A percentile compares a stretch with the other conserved stretches of the same genome.
Conservation (phyloP, 2,329 filamentous ascomycete genomes). For the Phyllosticta capitalensis region DNA sequence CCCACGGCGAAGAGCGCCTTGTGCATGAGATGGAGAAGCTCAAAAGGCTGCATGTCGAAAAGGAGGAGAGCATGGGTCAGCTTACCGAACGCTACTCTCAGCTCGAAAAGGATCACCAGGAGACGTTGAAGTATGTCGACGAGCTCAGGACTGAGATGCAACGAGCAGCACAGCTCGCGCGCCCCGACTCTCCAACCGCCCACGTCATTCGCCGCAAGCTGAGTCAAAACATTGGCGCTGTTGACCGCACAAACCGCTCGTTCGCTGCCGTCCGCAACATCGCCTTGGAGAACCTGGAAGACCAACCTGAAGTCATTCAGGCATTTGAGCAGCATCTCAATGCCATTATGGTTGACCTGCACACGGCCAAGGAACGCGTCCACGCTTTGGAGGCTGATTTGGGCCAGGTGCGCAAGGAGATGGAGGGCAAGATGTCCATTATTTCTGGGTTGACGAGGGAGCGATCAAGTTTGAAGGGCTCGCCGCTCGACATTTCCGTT, state of each 20-base stretch:
- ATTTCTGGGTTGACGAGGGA: constrained; percentile 91
- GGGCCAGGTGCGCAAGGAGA: constrained; percentile 77
- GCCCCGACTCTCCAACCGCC: constrained; percentile 54
- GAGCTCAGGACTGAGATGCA: constrained; percentile 81
- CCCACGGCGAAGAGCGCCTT: constrained; percentile 25
- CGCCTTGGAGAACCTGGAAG: constrained; percentile 75
- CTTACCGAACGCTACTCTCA: constrained; percentile 73
- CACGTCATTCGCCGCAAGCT: constrained; percentile 89
- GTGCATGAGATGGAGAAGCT: constrained; percentile 62
- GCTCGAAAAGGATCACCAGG: constrained; percentile 71
- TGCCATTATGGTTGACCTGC: constrained; percentile 84
- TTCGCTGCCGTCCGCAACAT: constrained; percentile 85
- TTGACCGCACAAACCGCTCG: constrained; percentile 84
- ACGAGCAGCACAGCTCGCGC: constrained; percentile 55
- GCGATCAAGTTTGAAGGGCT: constrained; percentile 74
- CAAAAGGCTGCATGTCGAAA: constrained; percentile 61
- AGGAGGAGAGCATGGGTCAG: constrained; percentile 63
- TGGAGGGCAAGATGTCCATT: constrained; percentile 93
- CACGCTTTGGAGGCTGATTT: constrained; percentile 83
- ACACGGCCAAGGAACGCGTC: constrained; percentile 77
- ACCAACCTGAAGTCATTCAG: constrained; percentile 73
- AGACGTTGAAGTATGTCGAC: constrained; percentile 76
- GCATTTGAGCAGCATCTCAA: constrained; percentile 90
- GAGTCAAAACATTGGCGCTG: constrained; percentile 76
- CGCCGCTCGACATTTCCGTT: constrained; percentile 83